These are phyloP conservation scores for Persicaria tinctoria DNA, from an alignment of 148 eudicot genomes.

Conservation along the genomic window DNA sequence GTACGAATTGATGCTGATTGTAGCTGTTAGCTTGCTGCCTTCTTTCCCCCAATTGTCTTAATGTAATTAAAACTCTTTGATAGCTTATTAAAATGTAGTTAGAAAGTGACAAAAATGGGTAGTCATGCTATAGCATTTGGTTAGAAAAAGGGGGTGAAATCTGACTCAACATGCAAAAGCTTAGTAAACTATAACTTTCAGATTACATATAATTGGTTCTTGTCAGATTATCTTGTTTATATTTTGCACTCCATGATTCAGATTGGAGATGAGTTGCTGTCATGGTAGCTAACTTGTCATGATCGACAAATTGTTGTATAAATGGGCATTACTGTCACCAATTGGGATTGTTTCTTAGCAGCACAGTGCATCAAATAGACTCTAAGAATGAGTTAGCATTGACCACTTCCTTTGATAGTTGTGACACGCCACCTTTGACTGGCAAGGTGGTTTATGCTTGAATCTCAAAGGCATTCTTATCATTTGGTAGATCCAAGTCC, in stretches of 20 bases:
- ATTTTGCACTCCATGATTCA: not conserved
- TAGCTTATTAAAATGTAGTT: not conserved
- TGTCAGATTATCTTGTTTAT: not conserved
- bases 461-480: too few species aligned
- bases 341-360: too few species aligned
- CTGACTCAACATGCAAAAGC: not conserved
- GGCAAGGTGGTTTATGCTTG: too few species aligned
- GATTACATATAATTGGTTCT: not conserved
- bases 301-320: not conserved
- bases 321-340: not conserved
- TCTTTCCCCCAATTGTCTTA: not conserved
- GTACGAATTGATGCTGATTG: constrained; percentile 5
- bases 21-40: constrained; percentile 1
- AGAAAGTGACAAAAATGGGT: constrained; percentile 2
- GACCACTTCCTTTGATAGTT: too few species aligned
- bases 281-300: not conserved
- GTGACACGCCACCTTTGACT: too few species aligned
- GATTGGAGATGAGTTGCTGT: not conserved
- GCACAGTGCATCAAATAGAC: too few species aligned
- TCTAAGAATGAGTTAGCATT: too few species aligned
- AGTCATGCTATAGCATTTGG: not conserved
- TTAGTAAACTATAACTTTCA: not conserved
- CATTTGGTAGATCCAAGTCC: too few species aligned
- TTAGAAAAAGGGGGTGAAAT: not conserved
- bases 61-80: not conserved